Evolutionary conservation across 768 basidiomycete genomes (phyloP), one percentile per base, ranked within the genome.

Genomic region (Mycena galericulata): DNA sequence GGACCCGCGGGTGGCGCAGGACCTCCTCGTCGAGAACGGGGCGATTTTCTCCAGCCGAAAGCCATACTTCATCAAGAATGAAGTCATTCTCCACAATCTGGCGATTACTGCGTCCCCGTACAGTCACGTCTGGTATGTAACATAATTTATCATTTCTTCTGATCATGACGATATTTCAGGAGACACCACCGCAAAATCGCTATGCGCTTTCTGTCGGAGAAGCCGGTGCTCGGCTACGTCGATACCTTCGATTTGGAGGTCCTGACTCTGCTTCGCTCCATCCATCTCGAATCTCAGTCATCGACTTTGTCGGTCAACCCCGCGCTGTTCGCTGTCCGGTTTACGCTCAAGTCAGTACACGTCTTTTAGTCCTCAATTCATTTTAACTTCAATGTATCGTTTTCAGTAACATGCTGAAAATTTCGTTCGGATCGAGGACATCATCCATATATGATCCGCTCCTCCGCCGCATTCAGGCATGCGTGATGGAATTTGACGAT

Each of bases 191-290:
- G 34, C 6, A 15, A n/a, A 9, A 15, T 54, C 22, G 34, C 53
- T 8, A 54, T 54, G 53, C 53, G 36, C 20, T 24, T 54, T 22
- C 32, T 54, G 32, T 36, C n/a, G 29, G 59, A 73, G 12, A 74
- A 74, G 7, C 81, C 84, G 0, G 78, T 86, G 11, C 75, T 80
- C 7, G 72, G 71, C 2, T 84, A 83, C 63, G 76, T 78, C 15
- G 27, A 77, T 18, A 76, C 80, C 1, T 75, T 85, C 17, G 83
- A 83, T 54, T 78, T 74, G 43, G 84, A 86, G 70, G 79, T 83
- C 14, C 73, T 74, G 5, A 79, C 81, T 24, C 74, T 86, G 29
- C 76, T 85, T 6, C 76, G 75, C 34, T 77, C 80, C 9, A 71
- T 86, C 5, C 84, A 80, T 72, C 68, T 72, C 29, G 71, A 77